Percentiles rank a stretch among this genome's conserved stretches.
These are phyloP conservation scores for Solanum sejunctum DNA, from an alignment of 257 asterid genomes.

Conservation along the genomic window DNA sequence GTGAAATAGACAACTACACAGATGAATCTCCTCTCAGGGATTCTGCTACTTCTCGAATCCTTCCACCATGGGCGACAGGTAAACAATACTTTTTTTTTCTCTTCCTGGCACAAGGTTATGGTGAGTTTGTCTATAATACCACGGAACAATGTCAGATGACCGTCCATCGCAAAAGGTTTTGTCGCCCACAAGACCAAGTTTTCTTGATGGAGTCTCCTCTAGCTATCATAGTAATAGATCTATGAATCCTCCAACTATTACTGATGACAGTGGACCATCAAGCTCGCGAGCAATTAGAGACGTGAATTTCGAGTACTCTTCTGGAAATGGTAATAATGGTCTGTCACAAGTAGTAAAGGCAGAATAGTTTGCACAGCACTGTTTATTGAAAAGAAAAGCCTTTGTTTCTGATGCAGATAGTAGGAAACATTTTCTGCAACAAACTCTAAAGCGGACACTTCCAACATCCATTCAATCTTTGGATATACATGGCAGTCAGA, in stretches of 20 bases:
- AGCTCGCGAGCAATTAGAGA: constrained; percentile 17
- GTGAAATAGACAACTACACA: constrained; percentile 63
- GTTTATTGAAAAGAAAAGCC: background rate
- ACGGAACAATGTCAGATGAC: constrained; percentile 25
- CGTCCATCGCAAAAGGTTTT: constrained; percentile 14
- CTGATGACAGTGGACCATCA: constrained; percentile 30
- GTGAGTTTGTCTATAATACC: background rate
- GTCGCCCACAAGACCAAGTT: constrained; percentile 25
- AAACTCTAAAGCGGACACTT: constrained; percentile 33
- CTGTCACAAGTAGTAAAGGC: background rate
- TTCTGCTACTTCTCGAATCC: constrained; percentile 32
- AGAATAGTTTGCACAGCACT: background rate
- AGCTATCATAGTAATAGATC: constrained; percentile 10
- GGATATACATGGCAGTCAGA: constrained; percentile 35
- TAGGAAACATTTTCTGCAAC: constrained; percentile 16
- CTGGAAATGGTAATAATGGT: constrained; percentile 16
- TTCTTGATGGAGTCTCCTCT: constrained; percentile 27
- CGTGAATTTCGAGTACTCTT: constrained; percentile 6
- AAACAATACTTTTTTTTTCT: background rate
- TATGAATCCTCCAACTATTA: constrained; percentile 9
- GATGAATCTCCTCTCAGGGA: constrained; percentile 59
- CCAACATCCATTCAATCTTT: constrained; percentile 36
- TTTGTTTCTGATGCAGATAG: constrained; percentile 14
- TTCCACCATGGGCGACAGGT: constrained; percentile 55
- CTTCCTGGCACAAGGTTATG: background rate